Percentiles rank a stretch among this genome's conserved stretches.
Conservation (phyloP, 2,329 filamentous ascomycete species). For the Aspergillus fijiensis region DNA sequence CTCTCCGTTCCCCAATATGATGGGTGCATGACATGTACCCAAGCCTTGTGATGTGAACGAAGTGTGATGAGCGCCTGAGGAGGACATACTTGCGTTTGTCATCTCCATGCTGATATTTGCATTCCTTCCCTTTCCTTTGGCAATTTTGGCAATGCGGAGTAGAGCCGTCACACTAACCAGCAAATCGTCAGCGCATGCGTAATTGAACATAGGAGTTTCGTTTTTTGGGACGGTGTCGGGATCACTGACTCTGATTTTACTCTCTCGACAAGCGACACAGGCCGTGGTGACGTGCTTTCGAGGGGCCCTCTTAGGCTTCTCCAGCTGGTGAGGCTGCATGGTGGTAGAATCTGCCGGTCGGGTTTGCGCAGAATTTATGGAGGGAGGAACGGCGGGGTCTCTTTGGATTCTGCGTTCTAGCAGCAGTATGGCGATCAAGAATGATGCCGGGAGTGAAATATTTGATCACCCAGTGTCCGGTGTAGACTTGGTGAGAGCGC, state of each 20-base stretch:
- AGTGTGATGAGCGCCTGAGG: background rate
- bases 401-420: background rate
- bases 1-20: background rate
- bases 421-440: background rate
- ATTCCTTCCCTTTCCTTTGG: slow-evolving; percentile 39
- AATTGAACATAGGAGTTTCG: background rate
- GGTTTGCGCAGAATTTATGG: background rate
- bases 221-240: background rate
- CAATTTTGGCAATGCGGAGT: slow-evolving; percentile 41
- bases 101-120: slow-evolving; percentile 42
- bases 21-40: background rate
- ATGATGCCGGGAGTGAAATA: background rate
- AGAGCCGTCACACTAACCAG: slow-evolving; percentile 38
- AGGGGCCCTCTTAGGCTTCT: slow-evolving; percentile 18
- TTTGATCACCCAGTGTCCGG: background rate
- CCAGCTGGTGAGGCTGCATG: slow-evolving; percentile 25
- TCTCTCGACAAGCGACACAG: slow-evolving; percentile 47
- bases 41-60: background rate
- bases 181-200: background rate
- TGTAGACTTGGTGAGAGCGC: background rate
- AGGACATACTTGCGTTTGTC: slow-evolving; percentile 41
- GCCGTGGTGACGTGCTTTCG: slow-evolving; percentile 48
- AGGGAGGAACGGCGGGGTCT: background rate
- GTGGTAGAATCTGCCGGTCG: background rate
- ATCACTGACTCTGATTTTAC: slow-evolving; percentile 43